A percentile compares a stretch with the other conserved stretches of the same genome.
Evolutionary conservation across 2,329 filamentous ascomycete species (phyloP).

Genomic region (Penicillium sp.): DNA sequence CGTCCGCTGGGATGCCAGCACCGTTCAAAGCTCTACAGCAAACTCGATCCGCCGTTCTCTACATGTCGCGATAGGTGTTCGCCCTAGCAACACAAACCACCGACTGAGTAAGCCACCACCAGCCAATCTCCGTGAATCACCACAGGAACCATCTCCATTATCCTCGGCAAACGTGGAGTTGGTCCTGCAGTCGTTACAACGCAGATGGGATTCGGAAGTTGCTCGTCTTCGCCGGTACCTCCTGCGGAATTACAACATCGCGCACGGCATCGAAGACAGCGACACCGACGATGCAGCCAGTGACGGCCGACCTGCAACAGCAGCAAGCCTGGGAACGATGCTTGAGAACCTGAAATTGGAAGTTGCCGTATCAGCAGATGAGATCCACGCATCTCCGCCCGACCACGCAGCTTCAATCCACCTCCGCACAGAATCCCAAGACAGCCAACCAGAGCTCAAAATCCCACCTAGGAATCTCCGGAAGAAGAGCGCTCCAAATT

Average conservation of each 20-base stretch:
- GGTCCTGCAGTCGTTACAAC: constrained; percentile 41
- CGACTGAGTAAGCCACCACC: constrained; percentile 34
- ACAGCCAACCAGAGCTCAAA: constrained; percentile 12
- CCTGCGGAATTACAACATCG: constrained; percentile 45
- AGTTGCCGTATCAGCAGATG: constrained; percentile 30
- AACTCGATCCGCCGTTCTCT: constrained; percentile 46
- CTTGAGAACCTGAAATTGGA: constrained; percentile 39
- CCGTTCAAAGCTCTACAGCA: constrained; percentile 31
- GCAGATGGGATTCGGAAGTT: constrained; percentile 48
- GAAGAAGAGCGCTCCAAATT: constrained; percentile 19
- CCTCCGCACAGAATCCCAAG: constrained; percentile 14
- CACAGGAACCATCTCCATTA: constrained; percentile 24
- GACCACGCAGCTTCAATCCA: constrained; percentile 11
- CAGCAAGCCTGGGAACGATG: constrained; percentile 38
- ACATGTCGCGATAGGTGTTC: constrained; percentile 39
- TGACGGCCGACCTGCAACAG: constrained; percentile 39
- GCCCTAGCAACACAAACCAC: constrained; percentile 28
- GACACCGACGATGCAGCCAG: constrained; percentile 34
- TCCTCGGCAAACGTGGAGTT: constrained; percentile 41
- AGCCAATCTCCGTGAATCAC: constrained; percentile 16
- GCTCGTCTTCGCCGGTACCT: constrained; percentile 45
- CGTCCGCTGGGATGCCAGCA: constrained; percentile 43
- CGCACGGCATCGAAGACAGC: constrained; percentile 33
- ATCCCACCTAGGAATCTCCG: constrained; percentile 9
- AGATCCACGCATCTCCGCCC: constrained; percentile 23